Percentiles rank a stretch among this genome's conserved stretches.
Evolutionary conservation across 2,329 filamentous ascomycete genomes (phyloP).

Genomic region (Aspergillus brunneoviolaceus): DNA sequence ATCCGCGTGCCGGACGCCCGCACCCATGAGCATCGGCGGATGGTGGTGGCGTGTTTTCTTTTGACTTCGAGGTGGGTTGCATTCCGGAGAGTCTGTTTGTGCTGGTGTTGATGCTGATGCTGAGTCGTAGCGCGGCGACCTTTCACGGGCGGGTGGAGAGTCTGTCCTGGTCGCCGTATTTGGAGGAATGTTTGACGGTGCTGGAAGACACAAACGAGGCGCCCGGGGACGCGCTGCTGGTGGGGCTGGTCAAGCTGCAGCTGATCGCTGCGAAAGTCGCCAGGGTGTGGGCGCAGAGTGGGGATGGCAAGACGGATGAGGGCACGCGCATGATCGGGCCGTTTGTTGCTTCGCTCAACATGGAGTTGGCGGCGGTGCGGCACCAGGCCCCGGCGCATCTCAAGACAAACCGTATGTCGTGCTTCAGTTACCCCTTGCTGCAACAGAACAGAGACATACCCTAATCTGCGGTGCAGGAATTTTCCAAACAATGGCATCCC

Average conservation of each 20-base stretch:
- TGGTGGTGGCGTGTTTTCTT: constrained; percentile 7
- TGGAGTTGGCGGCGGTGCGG: constrained; percentile 22
- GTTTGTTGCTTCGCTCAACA: constrained; percentile 23
- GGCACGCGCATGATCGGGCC: constrained; percentile 9
- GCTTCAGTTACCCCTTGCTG: no score
- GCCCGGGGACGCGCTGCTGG: constrained; percentile 52
- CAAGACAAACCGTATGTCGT: constrained; percentile 21
- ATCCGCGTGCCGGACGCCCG: neutral
- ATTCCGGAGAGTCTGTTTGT: no score
- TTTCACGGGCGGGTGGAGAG: constrained; percentile 38
- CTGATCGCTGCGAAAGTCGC: constrained; percentile 22
- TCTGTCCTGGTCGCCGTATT: constrained; percentile 58
- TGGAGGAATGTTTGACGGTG: constrained; percentile 57
- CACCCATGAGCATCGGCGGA: constrained; percentile 1
- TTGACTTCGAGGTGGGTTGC: constrained; percentile 6
- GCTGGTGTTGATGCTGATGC: no score
- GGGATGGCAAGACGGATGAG: constrained; percentile 6
- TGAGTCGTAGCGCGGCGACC: constrained; percentile 1
- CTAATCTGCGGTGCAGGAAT: neutral
- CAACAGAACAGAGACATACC: no score
- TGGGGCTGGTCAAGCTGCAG: constrained; percentile 25
- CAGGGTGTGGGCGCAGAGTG: constrained; percentile 13
- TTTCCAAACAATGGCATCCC: neutral
- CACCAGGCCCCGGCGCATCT: constrained; percentile 20
- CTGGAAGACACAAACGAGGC: constrained; percentile 50